These are phyloP conservation scores for Heteromeles arbutifolia DNA, from an alignment of 306 rosid genomes.

Conservation along the genomic window DNA sequence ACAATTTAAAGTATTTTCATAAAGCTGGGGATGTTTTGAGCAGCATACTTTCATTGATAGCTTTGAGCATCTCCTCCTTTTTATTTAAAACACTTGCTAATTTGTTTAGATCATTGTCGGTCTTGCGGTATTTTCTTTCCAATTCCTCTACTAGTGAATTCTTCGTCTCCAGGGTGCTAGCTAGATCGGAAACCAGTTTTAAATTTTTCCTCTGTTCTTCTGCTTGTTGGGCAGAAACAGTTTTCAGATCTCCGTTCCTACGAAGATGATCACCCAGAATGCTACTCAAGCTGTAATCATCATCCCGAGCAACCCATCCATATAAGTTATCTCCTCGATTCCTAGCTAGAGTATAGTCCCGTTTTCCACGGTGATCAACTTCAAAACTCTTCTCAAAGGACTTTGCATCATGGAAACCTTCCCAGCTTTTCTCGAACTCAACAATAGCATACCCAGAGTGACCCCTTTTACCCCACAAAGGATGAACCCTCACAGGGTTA, in stretches of 20 bases:
- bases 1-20: neutral
- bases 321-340: slow-evolving; percentile 34
- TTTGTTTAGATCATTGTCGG: slow-evolving; percentile 29
- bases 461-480: slow-evolving; percentile 58
- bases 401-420: slow-evolving; percentile 61
- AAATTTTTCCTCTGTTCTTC: slow-evolving; percentile 32
- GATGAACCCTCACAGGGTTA: slow-evolving; percentile 54
- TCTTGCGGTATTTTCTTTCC: slow-evolving; percentile 24
- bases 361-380: slow-evolving; percentile 42
- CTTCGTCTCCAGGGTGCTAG: slow-evolving; percentile 42
- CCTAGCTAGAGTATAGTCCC: slow-evolving; percentile 22
- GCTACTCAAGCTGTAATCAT: slow-evolving; percentile 21
- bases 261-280: slow-evolving; percentile 30
- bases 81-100: slow-evolving; percentile 12
- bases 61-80: slow-evolving; percentile 38
- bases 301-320: slow-evolving; percentile 66
- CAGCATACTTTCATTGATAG: slow-evolving; percentile 44
- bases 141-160: slow-evolving; percentile 38
- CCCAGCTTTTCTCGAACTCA: slow-evolving; percentile 58
- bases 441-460: slow-evolving; percentile 67
- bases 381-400: slow-evolving; percentile 59
- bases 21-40: neutral
- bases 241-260: slow-evolving; percentile 41
- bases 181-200: slow-evolving; percentile 45
- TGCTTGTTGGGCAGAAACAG: slow-evolving; percentile 31